Evolutionary conservation across 495 filamentous ascomycete species (phyloP).

Genomic region (Penicillium subrubescens): DNA sequence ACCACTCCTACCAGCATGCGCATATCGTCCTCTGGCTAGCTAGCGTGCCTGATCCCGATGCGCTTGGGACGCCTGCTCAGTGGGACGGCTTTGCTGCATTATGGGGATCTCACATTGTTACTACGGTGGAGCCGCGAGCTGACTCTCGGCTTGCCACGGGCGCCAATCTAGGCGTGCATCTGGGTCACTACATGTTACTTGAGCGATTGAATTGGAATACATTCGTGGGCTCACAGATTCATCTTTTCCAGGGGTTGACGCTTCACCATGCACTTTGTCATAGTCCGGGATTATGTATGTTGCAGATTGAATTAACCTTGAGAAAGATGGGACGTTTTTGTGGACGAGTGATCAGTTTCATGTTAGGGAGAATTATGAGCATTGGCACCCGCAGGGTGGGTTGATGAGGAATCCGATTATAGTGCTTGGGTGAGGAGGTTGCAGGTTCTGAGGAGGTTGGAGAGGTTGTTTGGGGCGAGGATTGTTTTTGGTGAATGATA

Average conservation of each 20-base stretch:
- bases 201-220: slow-evolving; percentile 39
- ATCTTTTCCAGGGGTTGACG: slow-evolving; percentile 41
- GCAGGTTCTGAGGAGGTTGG: slow-evolving; percentile 39
- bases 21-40: too few relatives aligned
- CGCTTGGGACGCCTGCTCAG: too few relatives aligned
- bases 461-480: slow-evolving; percentile 38
- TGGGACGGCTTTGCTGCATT: too few relatives aligned
- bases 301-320: slow-evolving; percentile 14
- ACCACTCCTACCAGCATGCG: slow-evolving; percentile 31
- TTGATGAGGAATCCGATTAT: slow-evolving; percentile 47
- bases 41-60: too few relatives aligned
- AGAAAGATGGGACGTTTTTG: neutral
- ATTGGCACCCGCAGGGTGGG: slow-evolving; percentile 43
- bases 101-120: too few relatives aligned
- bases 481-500: slow-evolving; percentile 46
- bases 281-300: slow-evolving; percentile 40
- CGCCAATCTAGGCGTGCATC: slow-evolving; percentile 46
- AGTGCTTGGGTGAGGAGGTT: slow-evolving; percentile 44
- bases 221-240: slow-evolving; percentile 31
- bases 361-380: slow-evolving; percentile 16
- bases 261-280: slow-evolving; percentile 45
- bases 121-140: too few relatives aligned
- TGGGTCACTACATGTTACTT: slow-evolving; percentile 40
- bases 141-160: slow-evolving; percentile 46
- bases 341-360: slow-evolving; percentile 3